A percentile compares a stretch with the other conserved stretches of the same genome.
Evolutionary conservation across 495 filamentous ascomycete species (phyloP).

Genomic region (Podospora comata): DNA sequence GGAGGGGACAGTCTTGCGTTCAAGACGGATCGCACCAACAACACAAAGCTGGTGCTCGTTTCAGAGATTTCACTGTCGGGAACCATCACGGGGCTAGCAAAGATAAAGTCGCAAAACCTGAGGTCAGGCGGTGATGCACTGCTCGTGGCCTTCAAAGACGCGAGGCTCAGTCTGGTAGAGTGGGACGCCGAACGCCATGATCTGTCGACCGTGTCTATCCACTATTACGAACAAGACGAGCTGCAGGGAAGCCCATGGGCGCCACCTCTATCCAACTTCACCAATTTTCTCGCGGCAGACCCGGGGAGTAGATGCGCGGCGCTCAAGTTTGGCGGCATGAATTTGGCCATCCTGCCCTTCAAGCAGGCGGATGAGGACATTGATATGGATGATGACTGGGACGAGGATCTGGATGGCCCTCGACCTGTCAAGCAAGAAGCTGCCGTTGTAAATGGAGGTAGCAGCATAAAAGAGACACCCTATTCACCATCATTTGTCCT

Average conservation of each 20-base stretch:
- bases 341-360: conserved; percentile 92
- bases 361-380: conserved; percentile 86
- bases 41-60: conserved; percentile 77
- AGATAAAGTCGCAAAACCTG: conserved; percentile 64
- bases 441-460: conserved; percentile 53
- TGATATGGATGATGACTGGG: conserved; percentile 82
- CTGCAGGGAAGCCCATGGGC: conserved; percentile 71
- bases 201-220: conserved; percentile 85
- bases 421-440: conserved; percentile 42
- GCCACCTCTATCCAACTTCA: conserved; percentile 62
- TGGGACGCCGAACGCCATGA: conserved; percentile 81
- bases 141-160: conserved; percentile 79
- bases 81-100: conserved; percentile 74
- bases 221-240: conserved; percentile 96
- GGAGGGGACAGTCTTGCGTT: conserved; percentile 53
- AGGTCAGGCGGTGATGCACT: conserved; percentile 84
- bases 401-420: conserved; percentile 68
- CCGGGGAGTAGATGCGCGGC: conserved; percentile 89
- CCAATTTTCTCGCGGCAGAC: conserved; percentile 80
- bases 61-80: conserved; percentile 79
- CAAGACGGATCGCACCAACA: conserved; percentile 56
- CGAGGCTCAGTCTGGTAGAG: conserved; percentile 87
- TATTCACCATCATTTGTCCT: conserved; percentile 91
- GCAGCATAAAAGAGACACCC: conserved; percentile 61
- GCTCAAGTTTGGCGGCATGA: conserved; percentile 83